phyloP scores from a whole-genome alignment of 2,329 filamentous ascomycete species.

The Aspergillus caelatus region DNA sequence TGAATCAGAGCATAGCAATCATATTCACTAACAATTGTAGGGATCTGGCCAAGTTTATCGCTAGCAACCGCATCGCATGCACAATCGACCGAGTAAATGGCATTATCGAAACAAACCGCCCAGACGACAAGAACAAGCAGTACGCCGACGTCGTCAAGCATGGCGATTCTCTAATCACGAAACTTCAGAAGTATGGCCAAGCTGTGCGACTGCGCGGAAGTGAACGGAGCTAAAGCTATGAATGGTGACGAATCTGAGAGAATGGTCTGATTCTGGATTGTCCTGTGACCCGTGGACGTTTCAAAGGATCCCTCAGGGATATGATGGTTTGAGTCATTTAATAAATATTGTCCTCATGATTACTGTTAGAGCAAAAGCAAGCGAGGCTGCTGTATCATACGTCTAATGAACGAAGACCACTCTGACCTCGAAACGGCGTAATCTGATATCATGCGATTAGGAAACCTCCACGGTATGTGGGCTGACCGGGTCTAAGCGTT shows the following conservation, averaged over 20 bases:
- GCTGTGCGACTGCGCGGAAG: conserved; percentile 91
- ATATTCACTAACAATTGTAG: conserved; percentile 49
- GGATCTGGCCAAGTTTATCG: conserved; percentile 96
- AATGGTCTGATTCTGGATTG: conserved; percentile 7
- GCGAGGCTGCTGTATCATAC: conserved; percentile 30
- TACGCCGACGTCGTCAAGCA: conserved; percentile 98
- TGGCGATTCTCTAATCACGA: conserved; percentile 96
- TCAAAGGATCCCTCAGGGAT: background rate
- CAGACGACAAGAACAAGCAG: conserved; percentile 99
- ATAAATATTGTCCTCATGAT: conserved; percentile 15
- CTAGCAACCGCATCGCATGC: conserved; percentile 88
- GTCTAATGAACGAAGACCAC: conserved; percentile 21
- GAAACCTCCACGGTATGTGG: background rate
- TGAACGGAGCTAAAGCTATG: conserved; percentile 70
- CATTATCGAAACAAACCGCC: conserved; percentile 96
- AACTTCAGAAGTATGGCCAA: conserved; percentile 98
- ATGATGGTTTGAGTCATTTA: conserved; percentile 14
- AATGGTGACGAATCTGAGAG: conserved; percentile 1
- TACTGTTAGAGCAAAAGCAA: conserved; percentile 25
- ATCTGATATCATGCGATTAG: conserved; percentile 2
- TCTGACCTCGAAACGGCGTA: conserved; percentile 13
- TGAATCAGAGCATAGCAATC: background rate
- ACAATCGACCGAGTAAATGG: conserved; percentile 97
- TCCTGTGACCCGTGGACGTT: conserved; percentile 11
- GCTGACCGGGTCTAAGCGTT: background rate